Conservation (phyloP, 2,329 filamentous ascomycete genomes). For the Drechslera avenae region DNA sequence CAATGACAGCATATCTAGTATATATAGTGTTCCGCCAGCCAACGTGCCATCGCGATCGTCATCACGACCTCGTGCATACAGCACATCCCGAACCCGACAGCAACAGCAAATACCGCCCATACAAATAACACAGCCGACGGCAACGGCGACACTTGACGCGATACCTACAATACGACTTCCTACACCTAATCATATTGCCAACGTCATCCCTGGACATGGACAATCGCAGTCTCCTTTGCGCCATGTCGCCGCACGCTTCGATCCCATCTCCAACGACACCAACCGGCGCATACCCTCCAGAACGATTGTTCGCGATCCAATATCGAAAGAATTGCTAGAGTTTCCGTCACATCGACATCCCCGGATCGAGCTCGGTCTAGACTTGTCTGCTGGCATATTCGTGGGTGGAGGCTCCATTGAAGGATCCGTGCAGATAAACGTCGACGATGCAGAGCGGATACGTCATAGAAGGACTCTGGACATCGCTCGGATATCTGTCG, state of each 20-base stretch:
- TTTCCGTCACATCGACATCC: constrained; percentile 56
- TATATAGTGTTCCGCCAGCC: constrained; percentile 53
- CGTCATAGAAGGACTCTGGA: constrained; percentile 53
- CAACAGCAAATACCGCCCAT: constrained; percentile 24
- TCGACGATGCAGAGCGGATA: constrained; percentile 55
- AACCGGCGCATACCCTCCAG: constrained; percentile 52
- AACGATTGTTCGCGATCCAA: constrained; percentile 55
- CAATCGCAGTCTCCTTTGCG: constrained; percentile 57
- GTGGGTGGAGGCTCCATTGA: constrained; percentile 62
- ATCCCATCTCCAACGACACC: constrained; percentile 52
- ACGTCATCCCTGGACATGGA: constrained; percentile 53
- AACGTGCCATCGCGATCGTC: constrained; percentile 55
- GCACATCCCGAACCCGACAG: constrained; percentile 29
- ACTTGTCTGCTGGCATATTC: constrained; percentile 57
- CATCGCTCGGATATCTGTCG: constrained; percentile 57
- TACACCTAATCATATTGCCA: constrained; percentile 32
- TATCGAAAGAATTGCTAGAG: constrained; percentile 57
- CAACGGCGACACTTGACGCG: constrained; percentile 12
- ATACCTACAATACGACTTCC: constrained; percentile 27
- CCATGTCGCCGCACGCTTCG: constrained; percentile 47
- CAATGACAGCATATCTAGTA: constrained; percentile 49
- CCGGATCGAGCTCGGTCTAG: constrained; percentile 56
- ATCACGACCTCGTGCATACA: constrained; percentile 43
- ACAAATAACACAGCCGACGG: constrained; percentile 21
- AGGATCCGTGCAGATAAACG: constrained; percentile 55